A percentile compares a stretch with the other conserved stretches of the same genome.
These are phyloP conservation scores for Botrytis sinoallii DNA, from an alignment of 2,329 filamentous ascomycete genomes.

Conservation along the genomic window DNA sequence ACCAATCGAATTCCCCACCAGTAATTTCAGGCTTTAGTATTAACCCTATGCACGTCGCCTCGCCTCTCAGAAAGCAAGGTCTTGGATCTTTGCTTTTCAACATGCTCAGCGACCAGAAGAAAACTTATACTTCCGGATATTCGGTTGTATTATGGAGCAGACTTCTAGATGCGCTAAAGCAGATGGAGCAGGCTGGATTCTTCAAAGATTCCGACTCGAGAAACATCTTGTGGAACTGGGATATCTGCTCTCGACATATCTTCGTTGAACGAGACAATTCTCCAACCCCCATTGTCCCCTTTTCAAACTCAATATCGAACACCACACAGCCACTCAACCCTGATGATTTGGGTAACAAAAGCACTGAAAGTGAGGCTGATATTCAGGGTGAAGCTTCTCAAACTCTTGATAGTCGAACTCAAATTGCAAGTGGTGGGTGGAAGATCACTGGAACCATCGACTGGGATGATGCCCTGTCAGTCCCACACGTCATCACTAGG, in stretches of 20 bases:
- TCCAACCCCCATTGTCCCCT: background rate
- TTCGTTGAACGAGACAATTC: background rate
- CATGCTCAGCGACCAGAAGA: background rate
- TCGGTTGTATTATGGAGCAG: background rate
- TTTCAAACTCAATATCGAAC: background rate
- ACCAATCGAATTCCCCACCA: background rate
- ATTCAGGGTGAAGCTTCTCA: background rate
- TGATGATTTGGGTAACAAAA: accelerated
- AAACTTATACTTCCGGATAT: too few species aligned
- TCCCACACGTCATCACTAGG: conserved; percentile 22
- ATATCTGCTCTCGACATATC: conserved; percentile 23
- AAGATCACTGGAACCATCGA: conserved; percentile 25
- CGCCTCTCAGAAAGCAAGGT: background rate
- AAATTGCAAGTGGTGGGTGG: background rate
- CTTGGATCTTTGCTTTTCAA: background rate
- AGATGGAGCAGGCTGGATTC: conserved; percentile 23
- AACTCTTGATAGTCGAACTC: background rate
- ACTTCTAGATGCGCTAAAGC: conserved; percentile 3
- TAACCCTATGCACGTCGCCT: accelerated
- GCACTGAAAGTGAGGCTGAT: background rate
- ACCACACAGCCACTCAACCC: background rate
- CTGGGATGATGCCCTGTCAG: conserved; percentile 25
- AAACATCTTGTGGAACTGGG: conserved; percentile 25
- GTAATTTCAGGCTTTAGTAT: background rate
- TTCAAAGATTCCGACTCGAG: conserved; percentile 9